Evolutionary conservation across 805 yeast genomes (phyloP).

Genomic region (Pichia exigua): DNA sequence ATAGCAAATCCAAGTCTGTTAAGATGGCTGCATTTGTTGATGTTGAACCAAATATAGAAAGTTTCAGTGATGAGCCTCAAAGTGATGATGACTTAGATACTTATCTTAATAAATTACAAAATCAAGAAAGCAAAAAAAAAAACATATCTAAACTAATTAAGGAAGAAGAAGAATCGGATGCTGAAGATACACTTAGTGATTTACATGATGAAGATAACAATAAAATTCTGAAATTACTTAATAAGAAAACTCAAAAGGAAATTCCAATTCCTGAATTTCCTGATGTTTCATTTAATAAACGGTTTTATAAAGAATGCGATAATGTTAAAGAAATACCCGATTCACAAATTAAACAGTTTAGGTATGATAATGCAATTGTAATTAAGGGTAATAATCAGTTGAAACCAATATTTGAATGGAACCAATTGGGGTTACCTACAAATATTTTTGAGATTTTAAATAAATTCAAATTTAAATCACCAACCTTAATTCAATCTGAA

Average conservation of each 20-base stretch:
- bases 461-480: constrained; percentile 44
- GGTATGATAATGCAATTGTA: constrained; percentile 58
- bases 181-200: not conserved
- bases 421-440: constrained; percentile 70
- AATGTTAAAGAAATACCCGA: constrained; percentile 41
- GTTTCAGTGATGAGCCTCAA: not conserved
- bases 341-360: constrained; percentile 48
- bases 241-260: constrained; percentile 42
- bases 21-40: no score
- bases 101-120: not conserved
- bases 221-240: constrained; percentile 32
- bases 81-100: not conserved
- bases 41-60: no score
- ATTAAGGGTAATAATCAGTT: constrained; percentile 49
- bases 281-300: constrained; percentile 45
- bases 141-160: not conserved
- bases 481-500: constrained; percentile 87
- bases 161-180: not conserved
- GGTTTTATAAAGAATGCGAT: constrained; percentile 55
- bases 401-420: constrained; percentile 68
- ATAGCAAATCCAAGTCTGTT: no score
- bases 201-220: constrained; percentile 16
- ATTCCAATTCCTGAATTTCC: constrained; percentile 43
- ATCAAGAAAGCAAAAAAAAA: not conserved
- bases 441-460: constrained; percentile 46